Conservation (phyloP, 495 filamentous ascomycete species). For the Cryomyces minteri region DNA sequence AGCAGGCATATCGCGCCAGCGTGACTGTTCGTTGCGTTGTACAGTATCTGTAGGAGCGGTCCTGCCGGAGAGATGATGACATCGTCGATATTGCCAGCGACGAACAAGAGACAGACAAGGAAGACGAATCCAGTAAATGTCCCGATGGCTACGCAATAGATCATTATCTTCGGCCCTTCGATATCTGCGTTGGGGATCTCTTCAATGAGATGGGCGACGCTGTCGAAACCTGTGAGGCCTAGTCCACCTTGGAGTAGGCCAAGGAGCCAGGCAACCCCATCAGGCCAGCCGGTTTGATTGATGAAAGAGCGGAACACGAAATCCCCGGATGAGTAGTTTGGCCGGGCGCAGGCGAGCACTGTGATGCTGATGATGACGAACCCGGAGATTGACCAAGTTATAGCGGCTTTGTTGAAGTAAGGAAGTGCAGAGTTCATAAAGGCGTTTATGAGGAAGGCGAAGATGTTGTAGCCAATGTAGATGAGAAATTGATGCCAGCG, state of each 20-base stretch:
- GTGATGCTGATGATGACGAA: slow-evolving; percentile 53
- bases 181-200: slow-evolving; percentile 54
- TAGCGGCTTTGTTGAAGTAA: slow-evolving; percentile 40
- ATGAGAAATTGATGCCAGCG: slow-evolving; percentile 61
- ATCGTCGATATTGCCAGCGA: slow-evolving; percentile 34
- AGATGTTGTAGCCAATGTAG: slow-evolving; percentile 45
- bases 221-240: slow-evolving; percentile 35
- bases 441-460: slow-evolving; percentile 47
- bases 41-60: slow-evolving; percentile 52
- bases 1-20: slow-evolving; percentile 50
- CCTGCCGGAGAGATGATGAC: slow-evolving; percentile 44
- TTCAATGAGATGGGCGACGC: slow-evolving; percentile 35
- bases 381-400: slow-evolving; percentile 49
- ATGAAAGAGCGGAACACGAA: slow-evolving; percentile 32
- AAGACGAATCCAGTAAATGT: slow-evolving; percentile 51
- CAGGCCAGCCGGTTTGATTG: slow-evolving; percentile 34
- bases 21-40: slow-evolving; percentile 44
- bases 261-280: slow-evolving; percentile 32
- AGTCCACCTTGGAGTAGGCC: slow-evolving; percentile 35
- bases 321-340: slow-evolving; percentile 37
- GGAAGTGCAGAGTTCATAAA: slow-evolving; percentile 44
- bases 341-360: slow-evolving; percentile 40
- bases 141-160: slow-evolving; percentile 50
- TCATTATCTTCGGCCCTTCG: slow-evolving; percentile 54
- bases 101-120: slow-evolving; percentile 45